Evolutionary conservation across 371 early-diverging fungal genomes (phyloP), one percentile per base, ranked within the genome.

Genomic region (Zopfochytrium polystomum): DNA sequence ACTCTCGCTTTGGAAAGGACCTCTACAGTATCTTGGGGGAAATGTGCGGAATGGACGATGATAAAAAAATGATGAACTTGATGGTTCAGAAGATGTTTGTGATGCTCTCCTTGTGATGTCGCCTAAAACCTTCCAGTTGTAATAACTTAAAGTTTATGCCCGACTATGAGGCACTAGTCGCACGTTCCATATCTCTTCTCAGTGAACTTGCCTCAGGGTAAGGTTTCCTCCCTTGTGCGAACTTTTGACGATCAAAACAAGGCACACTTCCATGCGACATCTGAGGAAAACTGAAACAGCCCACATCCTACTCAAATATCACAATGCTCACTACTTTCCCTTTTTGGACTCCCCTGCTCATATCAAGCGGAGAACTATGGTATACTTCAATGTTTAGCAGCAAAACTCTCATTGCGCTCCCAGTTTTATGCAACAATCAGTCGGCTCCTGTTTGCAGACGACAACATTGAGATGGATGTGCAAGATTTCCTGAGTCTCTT

Each of bases 161-260:
- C 27, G 57, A 73, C 27, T 67, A 77, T 43, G 74, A 81, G 57
- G 67, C 68, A 3, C 71, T 87, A 15, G 75, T 88, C 5, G 61
- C 66, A 15, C 66, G 75, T 25, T 80, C 89, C 0, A 68, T 92
- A 30, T 79, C 77, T 38, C 75, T 92, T 35, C 83, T 91, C 54
- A 77, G 83, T 51, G 90, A 91, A 48, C 65, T 93, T n/a, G 81
- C 92, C 1, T 78, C 83, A n/a, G 93, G 94, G 79, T 90, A 84
- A 50, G 74, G 26, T 61, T 46, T 15, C 54, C 11, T 25, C 3
- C 38, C 15, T 9, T 60, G 18, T 13, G 9, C 44, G 23, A 34
- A 15, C 33, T 55, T 55, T 1, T 49, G 31, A 42, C 27, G 18
- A 22, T 18, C 44, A 23, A 15, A 42, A 26, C 2, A 60, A 84